Evolutionary conservation across 2,329 filamentous ascomycete genomes (phyloP).

Genomic region (Phyllosticta ampelicida): DNA sequence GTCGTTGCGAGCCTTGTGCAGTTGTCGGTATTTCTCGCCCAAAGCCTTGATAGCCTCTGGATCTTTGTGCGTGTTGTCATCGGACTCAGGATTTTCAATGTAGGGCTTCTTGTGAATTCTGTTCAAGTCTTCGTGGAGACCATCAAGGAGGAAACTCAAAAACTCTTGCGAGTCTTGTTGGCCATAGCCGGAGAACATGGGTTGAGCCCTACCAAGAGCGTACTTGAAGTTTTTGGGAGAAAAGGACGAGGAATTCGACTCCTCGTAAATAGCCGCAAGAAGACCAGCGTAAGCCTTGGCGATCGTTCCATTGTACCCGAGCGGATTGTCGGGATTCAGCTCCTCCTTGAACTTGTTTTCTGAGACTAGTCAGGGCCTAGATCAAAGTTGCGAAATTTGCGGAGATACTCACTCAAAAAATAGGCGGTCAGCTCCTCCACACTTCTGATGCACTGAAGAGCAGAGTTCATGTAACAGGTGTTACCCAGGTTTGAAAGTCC

Average conservation of each 20-base stretch:
- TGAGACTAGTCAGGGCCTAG: background rate
- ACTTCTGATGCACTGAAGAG: conserved; percentile 84
- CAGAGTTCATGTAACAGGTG: conserved; percentile 99
- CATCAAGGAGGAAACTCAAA: conserved; percentile 86
- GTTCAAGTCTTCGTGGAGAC: conserved; percentile 89
- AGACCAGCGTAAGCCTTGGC: conserved; percentile 74
- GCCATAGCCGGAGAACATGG: conserved; percentile 83
- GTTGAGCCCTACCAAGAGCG: conserved; percentile 68
- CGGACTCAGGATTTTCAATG: conserved; percentile 94
- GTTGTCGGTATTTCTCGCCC: conserved; percentile 81
- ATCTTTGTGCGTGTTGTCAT: conserved; percentile 87
- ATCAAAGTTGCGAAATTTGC: conserved; percentile 12
- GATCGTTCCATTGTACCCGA: conserved; percentile 76
- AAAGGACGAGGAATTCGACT: conserved; percentile 55
- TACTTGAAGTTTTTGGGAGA: conserved; percentile 73
- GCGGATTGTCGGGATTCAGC: conserved; percentile 73
- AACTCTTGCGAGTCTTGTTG: conserved; percentile 99
- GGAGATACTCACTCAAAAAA: conserved; percentile 51
- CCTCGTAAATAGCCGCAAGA: conserved; percentile 66
- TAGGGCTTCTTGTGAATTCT: conserved; percentile 93
- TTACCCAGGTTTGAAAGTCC: conserved; percentile 88
- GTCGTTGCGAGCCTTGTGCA: conserved; percentile 85
- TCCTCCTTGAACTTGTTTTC: conserved; percentile 56
- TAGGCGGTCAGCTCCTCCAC: conserved; percentile 91
- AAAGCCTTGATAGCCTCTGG: conserved; percentile 70